phyloP scores from a whole-genome alignment of 139 green algal species.

The Micromonas pusilla region DNA sequence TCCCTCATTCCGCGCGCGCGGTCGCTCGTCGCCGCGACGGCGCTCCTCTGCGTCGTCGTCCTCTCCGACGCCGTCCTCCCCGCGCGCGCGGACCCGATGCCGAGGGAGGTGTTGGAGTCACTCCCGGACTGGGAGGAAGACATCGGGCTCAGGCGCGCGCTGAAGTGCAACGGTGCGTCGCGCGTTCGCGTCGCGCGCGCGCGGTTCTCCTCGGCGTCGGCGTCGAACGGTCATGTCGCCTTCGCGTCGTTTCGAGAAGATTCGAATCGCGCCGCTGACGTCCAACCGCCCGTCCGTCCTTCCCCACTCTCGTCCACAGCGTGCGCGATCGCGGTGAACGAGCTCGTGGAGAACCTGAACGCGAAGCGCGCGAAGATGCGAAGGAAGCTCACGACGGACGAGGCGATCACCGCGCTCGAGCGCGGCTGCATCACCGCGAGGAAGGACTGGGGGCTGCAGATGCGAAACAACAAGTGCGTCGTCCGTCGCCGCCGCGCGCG shows the following conservation, averaged over 20 bases:
- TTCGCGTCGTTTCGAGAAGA: background rate
- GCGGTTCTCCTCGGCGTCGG: too few species aligned
- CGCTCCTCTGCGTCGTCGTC: too few species aligned
- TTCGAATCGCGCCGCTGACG: background rate
- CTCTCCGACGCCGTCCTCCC: too few species aligned
- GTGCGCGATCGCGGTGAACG: background rate
- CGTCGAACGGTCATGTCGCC: too few species aligned
- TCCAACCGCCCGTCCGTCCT: too few species aligned
- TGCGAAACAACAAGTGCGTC: constrained; percentile 2
- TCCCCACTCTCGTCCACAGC: background rate
- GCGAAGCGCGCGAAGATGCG: background rate
- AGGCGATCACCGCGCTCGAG: background rate
- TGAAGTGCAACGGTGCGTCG: background rate
- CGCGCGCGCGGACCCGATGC: too few species aligned
- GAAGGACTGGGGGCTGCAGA: background rate
- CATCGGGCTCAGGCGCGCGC: background rate
- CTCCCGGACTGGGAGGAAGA: background rate
- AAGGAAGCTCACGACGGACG: background rate
- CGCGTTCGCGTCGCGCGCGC: too few species aligned
- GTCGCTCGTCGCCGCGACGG: too few species aligned
- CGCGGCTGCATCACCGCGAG: background rate
- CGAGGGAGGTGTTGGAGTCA: background rate
- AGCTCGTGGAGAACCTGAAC: background rate
- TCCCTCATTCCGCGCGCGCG: too few species aligned
- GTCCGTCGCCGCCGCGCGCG: too few species aligned